These are phyloP conservation scores for Trichoderma citrinoviride DNA, from an alignment of 2,329 filamentous ascomycete genomes.

Conservation along the genomic window DNA sequence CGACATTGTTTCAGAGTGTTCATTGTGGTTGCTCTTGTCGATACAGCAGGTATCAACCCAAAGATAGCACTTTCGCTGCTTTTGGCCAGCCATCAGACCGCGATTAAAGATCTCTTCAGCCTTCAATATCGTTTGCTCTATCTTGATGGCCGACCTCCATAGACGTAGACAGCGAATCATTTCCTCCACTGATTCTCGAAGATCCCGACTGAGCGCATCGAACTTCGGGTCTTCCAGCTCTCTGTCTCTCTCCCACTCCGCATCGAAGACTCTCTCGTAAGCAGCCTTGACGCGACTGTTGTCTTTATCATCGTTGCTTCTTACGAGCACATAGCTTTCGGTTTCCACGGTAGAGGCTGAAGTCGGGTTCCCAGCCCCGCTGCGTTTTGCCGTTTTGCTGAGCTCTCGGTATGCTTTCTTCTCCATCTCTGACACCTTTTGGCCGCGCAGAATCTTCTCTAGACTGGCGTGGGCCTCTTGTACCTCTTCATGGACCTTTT, in stretches of 20 bases:
- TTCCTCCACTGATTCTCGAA: conserved; percentile 12
- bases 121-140: conserved; percentile 16
- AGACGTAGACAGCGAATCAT: conserved; percentile 16
- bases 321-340: too few relatives aligned
- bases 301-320: background rate
- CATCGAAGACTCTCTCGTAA: conserved; percentile 3
- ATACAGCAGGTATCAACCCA: conserved; percentile 21
- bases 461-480: background rate
- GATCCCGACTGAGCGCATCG: conserved; percentile 6
- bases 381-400: background rate
- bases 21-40: conserved; percentile 16
- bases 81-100: background rate
- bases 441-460: background rate
- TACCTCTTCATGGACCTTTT: background rate
- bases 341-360: background rate
- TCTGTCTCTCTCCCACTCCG: conserved; percentile 13
- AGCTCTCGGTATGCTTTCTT: background rate
- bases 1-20: conserved; percentile 19
- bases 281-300: background rate
- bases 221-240: background rate
- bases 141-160: conserved; percentile 23
- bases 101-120: conserved; percentile 15
- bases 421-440: background rate
- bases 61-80: conserved; percentile 7
- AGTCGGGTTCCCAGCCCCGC: background rate